Evolutionary conservation across 345 rosid genomes (phyloP).

Genomic region (Gynandropsis gynandra): DNA sequence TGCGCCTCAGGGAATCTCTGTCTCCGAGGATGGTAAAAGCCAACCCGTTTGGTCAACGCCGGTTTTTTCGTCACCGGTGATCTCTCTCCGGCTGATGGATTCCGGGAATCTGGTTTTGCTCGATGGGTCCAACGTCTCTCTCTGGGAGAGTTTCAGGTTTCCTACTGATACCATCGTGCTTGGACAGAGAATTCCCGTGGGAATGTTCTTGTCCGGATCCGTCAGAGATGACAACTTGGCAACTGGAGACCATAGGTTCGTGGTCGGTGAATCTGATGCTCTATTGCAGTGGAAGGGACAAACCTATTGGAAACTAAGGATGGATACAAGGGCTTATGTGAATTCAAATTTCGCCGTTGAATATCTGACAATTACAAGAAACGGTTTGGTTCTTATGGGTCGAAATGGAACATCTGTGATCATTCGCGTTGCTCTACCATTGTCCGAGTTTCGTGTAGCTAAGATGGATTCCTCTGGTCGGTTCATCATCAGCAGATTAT

Average conservation of each 20-base stretch:
- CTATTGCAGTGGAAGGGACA: constrained; percentile 52
- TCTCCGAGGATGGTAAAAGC: constrained; percentile 39
- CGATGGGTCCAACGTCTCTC: constrained; percentile 44
- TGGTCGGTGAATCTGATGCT: constrained; percentile 40
- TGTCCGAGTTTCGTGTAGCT: constrained; percentile 49
- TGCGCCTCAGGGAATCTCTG: constrained; percentile 44
- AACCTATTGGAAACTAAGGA: constrained; percentile 66
- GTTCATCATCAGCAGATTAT: constrained; percentile 41
- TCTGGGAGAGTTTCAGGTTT: constrained; percentile 73
- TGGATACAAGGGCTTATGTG: constrained; percentile 43
- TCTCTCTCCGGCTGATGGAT: constrained; percentile 45
- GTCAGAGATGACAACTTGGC: constrained; percentile 41
- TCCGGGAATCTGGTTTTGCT: constrained; percentile 69
- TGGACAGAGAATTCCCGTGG: constrained; percentile 47
- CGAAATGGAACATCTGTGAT: constrained; percentile 48
- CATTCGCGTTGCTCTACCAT: constrained; percentile 33
- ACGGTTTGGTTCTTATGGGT: constrained; percentile 57
- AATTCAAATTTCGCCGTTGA: constrained; percentile 39
- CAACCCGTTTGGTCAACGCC: constrained; percentile 63
- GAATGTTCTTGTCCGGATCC: constrained; percentile 39
- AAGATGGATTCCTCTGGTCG: constrained; percentile 52
- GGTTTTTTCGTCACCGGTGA: constrained; percentile 39
- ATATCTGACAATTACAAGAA: constrained; percentile 47
- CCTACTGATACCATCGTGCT: constrained; percentile 74
- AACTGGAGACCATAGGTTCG: constrained; percentile 52